Conservation (phyloP, 116 monocot species). For the Zostera marina region DNA sequence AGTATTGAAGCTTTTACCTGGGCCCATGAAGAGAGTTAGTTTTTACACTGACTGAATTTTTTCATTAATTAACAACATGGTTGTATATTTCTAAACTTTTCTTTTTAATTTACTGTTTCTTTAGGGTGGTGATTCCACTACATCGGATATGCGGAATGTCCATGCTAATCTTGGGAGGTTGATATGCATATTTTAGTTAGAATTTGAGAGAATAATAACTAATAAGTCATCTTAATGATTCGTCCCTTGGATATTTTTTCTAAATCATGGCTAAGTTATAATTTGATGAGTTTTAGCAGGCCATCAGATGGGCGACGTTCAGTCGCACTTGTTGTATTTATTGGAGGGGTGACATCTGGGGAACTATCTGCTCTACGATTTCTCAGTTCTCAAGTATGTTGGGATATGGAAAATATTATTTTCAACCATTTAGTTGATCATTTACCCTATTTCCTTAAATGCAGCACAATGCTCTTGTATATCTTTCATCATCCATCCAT, state of each 20-base stretch:
- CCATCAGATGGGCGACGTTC: slow-evolving; percentile 59
- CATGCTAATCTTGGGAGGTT: slow-evolving; percentile 58
- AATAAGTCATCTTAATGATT: background rate
- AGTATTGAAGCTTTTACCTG: slow-evolving; percentile 77
- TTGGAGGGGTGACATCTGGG: slow-evolving; percentile 91
- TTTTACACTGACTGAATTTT: background rate
- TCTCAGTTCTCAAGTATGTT: slow-evolving; percentile 72
- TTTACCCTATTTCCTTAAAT: too few relatives aligned
- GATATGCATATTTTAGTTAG: background rate
- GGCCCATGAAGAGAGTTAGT: slow-evolving; percentile 81
- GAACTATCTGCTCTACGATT: slow-evolving; percentile 93
- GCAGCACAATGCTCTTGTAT: too few relatives aligned
- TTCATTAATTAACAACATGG: background rate
- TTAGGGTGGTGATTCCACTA: slow-evolving; percentile 35
- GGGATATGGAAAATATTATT: background rate
- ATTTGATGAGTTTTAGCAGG: slow-evolving; percentile 25
- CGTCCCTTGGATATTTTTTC: background rate
- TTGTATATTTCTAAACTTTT: background rate
- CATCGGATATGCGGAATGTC: slow-evolving; percentile 4
- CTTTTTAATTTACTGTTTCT: background rate
- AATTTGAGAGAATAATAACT: background rate
- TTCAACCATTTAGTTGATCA: too few relatives aligned
- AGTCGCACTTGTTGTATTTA: slow-evolving; percentile 67
- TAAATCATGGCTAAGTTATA: background rate
- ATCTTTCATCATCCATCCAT: too few relatives aligned